Percentiles rank a stretch among this genome's conserved stretches.
phyloP scores from a whole-genome alignment of 495 filamentous ascomycete species.

The Elasticomyces elasticus region DNA sequence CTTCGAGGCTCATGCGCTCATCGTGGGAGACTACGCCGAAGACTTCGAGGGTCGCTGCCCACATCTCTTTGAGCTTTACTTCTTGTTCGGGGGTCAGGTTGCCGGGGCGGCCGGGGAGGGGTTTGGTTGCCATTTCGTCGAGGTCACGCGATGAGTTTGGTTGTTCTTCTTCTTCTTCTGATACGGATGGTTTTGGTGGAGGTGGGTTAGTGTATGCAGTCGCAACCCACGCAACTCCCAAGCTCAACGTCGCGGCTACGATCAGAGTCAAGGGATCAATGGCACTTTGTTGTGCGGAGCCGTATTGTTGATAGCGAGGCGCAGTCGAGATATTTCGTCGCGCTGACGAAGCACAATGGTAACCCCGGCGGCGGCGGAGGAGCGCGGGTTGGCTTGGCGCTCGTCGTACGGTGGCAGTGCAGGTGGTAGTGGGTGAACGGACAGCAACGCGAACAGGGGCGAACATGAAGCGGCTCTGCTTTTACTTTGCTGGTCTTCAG shows the following conservation, averaged over 20 bases:
- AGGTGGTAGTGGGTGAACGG: no score
- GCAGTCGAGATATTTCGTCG: not conserved
- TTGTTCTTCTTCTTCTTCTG: not conserved
- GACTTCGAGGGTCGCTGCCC: slow-evolving; percentile 65
- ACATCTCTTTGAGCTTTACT: slow-evolving; percentile 77
- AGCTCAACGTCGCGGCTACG: not conserved
- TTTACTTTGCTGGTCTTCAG: no score
- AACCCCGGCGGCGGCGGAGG: not conserved
- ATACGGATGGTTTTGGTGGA: no score
- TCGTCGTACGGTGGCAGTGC: not conserved
- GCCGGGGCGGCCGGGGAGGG: slow-evolving; percentile 66
- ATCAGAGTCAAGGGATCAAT: slow-evolving; percentile 10
- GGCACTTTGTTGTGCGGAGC: not conserved
- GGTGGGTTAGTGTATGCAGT: not conserved
- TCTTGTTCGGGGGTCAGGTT: slow-evolving; percentile 84
- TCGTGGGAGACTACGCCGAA: slow-evolving; percentile 61
- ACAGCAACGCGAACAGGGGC: not conserved
- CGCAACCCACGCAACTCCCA: slow-evolving; percentile 12
- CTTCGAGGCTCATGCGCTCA: not conserved
- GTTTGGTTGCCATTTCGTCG: slow-evolving; percentile 33
- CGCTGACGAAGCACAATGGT: not conserved
- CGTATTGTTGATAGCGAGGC: not conserved
- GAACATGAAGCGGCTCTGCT: not conserved
- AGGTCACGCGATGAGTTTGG: not conserved
- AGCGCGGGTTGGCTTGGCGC: not conserved